Conservation (phyloP, 805 yeast genomes). For the Yamadazyma endophytica region DNA sequence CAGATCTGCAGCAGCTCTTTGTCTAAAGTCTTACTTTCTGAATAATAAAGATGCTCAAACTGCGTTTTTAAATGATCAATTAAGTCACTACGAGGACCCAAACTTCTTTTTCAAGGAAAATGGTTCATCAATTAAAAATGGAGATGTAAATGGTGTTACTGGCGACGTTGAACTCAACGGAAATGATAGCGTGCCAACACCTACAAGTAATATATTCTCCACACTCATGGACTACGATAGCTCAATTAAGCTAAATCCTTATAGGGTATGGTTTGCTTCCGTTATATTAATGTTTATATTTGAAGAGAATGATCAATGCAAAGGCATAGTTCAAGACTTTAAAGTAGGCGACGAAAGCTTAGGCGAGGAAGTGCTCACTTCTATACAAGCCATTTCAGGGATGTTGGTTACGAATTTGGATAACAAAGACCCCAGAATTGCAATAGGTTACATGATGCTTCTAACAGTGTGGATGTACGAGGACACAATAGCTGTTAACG, state of each 20-base stretch:
- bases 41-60: slow-evolving; percentile 59
- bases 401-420: slow-evolving; percentile 62
- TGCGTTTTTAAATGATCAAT: slow-evolving; percentile 66
- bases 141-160: slow-evolving; percentile 1
- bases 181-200: slow-evolving; percentile 17
- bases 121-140: background rate
- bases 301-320: slow-evolving; percentile 48
- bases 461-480: slow-evolving; percentile 76
- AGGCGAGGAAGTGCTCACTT: slow-evolving; percentile 66
- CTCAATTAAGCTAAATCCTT: slow-evolving; percentile 68
- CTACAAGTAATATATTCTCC: slow-evolving; percentile 60
- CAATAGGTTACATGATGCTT: slow-evolving; percentile 74
- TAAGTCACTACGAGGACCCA: slow-evolving; percentile 28
- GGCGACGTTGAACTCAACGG: background rate
- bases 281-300: slow-evolving; percentile 61
- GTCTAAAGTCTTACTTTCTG: slow-evolving; percentile 64
- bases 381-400: slow-evolving; percentile 76
- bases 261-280: slow-evolving; percentile 79
- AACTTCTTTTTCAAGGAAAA: slow-evolving; percentile 4
- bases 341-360: slow-evolving; percentile 52
- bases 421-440: slow-evolving; percentile 63
- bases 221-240: slow-evolving; percentile 73
- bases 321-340: slow-evolving; percentile 45
- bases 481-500: slow-evolving; percentile 68
- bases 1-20: slow-evolving; percentile 64